Evolutionary conservation across 192 early-diverging fungal genomes (phyloP).

Genomic region (Backusella tuberculispora): DNA sequence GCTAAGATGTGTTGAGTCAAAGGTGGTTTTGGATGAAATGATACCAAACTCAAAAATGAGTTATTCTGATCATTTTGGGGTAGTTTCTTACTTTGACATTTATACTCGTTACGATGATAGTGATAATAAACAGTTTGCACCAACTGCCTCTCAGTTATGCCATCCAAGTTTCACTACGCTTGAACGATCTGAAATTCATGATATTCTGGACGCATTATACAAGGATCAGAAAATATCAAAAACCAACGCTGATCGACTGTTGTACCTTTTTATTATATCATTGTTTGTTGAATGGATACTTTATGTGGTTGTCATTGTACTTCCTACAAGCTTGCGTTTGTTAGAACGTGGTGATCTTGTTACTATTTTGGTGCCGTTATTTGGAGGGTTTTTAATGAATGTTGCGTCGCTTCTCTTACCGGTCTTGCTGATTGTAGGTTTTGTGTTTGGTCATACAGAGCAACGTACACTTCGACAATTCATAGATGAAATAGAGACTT

Average conservation of each 20-base stretch:
- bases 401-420: not conserved
- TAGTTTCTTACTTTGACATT: slow-evolving; percentile 47
- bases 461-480: slow-evolving; percentile 22
- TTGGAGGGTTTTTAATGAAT: slow-evolving; percentile 15
- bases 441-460: slow-evolving; percentile 32
- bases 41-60: slow-evolving; percentile 37
- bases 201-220: not conserved
- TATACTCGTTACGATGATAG: not conserved
- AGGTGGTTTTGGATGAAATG: slow-evolving; percentile 38
- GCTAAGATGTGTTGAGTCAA: slow-evolving; percentile 39
- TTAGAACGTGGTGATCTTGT: not conserved
- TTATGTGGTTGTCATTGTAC: slow-evolving; percentile 14
- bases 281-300: slow-evolving; percentile 3
- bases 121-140: not conserved
- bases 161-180: slow-evolving; percentile 10
- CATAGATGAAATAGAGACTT: slow-evolving; percentile 17
- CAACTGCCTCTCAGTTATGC: not conserved
- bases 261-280: not conserved
- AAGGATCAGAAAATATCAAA: slow-evolving; percentile 12
- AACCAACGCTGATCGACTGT: not conserved
- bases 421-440: slow-evolving; percentile 25
- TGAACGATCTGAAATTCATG: not conserved
- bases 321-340: not conserved
- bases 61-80: slow-evolving; percentile 60
- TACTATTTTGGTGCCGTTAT: slow-evolving; percentile 16